Evolutionary conservation across 192 early-diverging fungal species (phyloP), one percentile per base, ranked within the genome.

Genomic region (Backusella mclennaniae): DNA sequence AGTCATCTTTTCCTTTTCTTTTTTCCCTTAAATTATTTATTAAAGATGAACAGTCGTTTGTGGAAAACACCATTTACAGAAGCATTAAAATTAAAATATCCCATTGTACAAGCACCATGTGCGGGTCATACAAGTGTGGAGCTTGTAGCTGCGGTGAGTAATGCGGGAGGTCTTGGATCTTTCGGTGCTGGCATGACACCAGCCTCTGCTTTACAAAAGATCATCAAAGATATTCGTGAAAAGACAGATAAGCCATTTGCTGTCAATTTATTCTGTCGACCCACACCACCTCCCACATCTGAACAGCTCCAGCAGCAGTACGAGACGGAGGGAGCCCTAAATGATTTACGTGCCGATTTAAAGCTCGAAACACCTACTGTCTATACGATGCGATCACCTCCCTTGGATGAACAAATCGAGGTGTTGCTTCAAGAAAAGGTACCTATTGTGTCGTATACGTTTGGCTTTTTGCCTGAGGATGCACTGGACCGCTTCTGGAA

Each of bases 191-290:
- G 72, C 2, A 69, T 71, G 36, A 42, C 63, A 1, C 36, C 73
- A 26, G 35, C 76, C 3, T 53, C 31, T 6, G 23, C 46, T 12
- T 71, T 81, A 31, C 80, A 76, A 9, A 14, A 38, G 1, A 36
- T 66, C 11, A 77, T 81, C 63, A 76, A 76, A 9, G 71, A 73
- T 23, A 81, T 76, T 19, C 66, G 68, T 5, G 39, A 41, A 35
- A 52, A 63, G 67, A 81, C 80, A 5, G 21, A 44, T 14, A 72
- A 71, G 29, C 76, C 76, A 29, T 81, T 77, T 77, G 80, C 80
- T 1, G 69, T 81, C 72, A 81, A 81, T 73, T 36, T 81, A 1
- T 81, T 81, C 39, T 77, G 76, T 35, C 66, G 71, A 35, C 68
- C 69, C 11, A 75, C 73, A 7, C 41, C 63, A 39, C 68, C 68